Evolutionary conservation across 2,329 filamentous ascomycete species (phyloP).

Genomic region (Ramularia endophylla): DNA sequence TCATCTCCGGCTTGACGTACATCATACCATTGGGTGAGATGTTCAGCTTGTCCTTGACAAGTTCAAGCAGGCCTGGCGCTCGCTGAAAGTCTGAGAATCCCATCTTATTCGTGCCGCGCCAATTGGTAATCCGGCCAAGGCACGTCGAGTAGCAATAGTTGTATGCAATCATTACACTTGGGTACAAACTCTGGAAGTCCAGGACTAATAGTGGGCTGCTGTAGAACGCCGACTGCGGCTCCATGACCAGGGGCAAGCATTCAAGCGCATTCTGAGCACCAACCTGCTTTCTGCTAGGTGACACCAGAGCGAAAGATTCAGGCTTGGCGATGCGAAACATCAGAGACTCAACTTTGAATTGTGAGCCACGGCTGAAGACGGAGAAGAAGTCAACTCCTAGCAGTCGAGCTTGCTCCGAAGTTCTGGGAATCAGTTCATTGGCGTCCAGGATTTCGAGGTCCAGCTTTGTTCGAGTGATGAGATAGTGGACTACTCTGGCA

Average conservation of each 20-base stretch:
- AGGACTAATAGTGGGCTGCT: constrained; percentile 81
- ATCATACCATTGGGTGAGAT: constrained; percentile 96
- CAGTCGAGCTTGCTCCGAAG: constrained; percentile 87
- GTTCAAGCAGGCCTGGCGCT: constrained; percentile 64
- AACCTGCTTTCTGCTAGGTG: constrained; percentile 85
- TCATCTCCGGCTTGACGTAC: constrained; percentile 78
- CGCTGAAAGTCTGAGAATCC: constrained; percentile 84
- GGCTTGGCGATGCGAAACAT: constrained; percentile 99
- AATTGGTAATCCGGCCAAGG: constrained; percentile 74
- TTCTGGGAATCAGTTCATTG: constrained; percentile 82
- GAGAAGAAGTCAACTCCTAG: constrained; percentile 96
- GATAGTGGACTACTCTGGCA: constrained; percentile 71
- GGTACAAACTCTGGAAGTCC: constrained; percentile 94
- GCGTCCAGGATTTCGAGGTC: constrained; percentile 87
- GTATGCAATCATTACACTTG: constrained; percentile 98
- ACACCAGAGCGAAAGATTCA: constrained; percentile 86
- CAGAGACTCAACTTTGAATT: constrained; percentile 97
- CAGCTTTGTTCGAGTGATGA: constrained; percentile 66
- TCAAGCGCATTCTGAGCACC: constrained; percentile 91
- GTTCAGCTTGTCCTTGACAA: constrained; percentile 81
- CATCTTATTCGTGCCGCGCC: constrained; percentile 93
- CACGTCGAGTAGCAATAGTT: constrained; percentile 99
- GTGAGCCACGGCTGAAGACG: constrained; percentile 88
- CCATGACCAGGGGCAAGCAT: constrained; percentile 93
- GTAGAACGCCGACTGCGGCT: constrained; percentile 93